Evolutionary conservation across 2,329 filamentous ascomycete species (phyloP).

Genomic region (Exophiala spinifera): DNA sequence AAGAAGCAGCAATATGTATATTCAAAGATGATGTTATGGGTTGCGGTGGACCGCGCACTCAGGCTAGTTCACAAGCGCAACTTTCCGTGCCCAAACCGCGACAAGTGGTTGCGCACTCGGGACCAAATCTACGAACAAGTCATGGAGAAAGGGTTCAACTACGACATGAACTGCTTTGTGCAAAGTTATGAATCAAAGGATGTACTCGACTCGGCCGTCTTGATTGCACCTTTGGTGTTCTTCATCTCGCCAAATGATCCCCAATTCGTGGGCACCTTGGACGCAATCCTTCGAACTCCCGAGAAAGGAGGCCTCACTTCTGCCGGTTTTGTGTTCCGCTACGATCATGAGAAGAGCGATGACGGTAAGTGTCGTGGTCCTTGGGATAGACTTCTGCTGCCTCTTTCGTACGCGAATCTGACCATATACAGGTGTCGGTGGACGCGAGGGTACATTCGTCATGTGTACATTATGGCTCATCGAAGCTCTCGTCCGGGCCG

Average conservation of each 20-base stretch:
- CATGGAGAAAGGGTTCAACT: conserved; percentile 75
- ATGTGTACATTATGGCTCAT: conserved; percentile 85
- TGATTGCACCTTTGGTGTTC: conserved; percentile 75
- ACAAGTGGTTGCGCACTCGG: conserved; percentile 62
- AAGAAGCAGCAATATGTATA: conserved; percentile 75
- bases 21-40: conserved; percentile 82
- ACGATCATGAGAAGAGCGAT: conserved; percentile 65
- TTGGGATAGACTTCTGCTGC: too few relatives aligned
- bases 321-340: conserved; percentile 72
- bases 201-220: conserved; percentile 68
- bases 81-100: conserved; percentile 68
- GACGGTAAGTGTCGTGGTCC: conserved; percentile 54
- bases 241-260: conserved; percentile 77
- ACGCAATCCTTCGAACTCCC: conserved; percentile 66
- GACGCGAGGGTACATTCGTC: conserved; percentile 70
- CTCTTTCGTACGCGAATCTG: conserved; percentile 11
- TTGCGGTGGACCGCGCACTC: conserved; percentile 71
- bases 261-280: conserved; percentile 68
- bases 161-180: conserved; percentile 65
- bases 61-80: conserved; percentile 72
- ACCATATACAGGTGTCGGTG: conserved; percentile 61
- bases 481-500: conserved; percentile 65
- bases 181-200: conserved; percentile 73
- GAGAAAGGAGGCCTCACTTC: conserved; percentile 74
- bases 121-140: conserved; percentile 71